A percentile compares a stretch with the other conserved stretches of the same genome.
phyloP scores from a whole-genome alignment of 2,329 filamentous ascomycete species.

The Fusarium xyrophilum region DNA sequence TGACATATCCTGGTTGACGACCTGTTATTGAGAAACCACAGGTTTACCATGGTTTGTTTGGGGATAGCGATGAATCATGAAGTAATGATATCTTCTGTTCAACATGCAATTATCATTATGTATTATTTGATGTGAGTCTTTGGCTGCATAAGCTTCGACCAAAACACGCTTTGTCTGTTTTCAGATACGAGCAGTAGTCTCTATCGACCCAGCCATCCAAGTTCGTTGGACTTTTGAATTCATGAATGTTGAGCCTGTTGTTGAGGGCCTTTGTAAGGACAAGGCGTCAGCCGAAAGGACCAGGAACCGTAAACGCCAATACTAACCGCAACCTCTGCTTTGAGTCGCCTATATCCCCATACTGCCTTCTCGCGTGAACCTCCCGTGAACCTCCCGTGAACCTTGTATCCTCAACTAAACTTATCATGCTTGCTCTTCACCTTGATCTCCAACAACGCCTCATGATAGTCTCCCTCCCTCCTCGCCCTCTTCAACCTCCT shows the following conservation, averaged over 20 bases:
- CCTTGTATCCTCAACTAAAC: conserved; percentile 51
- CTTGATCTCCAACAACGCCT: conserved; percentile 83
- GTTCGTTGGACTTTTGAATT: neutral
- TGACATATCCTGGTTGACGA: neutral
- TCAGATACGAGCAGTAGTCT: too few species aligned
- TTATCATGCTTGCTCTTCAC: conserved; percentile 95
- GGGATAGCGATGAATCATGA: neutral
- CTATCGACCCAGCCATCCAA: too few species aligned
- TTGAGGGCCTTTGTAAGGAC: neutral
- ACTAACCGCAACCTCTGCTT: conserved; percentile 1
- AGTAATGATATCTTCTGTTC: neutral
- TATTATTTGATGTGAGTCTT: neutral
- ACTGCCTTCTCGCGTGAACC: too few species aligned
- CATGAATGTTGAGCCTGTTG: neutral
- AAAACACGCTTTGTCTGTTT: neutral
- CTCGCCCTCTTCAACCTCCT: conserved; percentile 81
- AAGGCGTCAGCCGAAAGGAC: neutral
- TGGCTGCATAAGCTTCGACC: neutral
- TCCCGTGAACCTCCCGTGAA: too few species aligned
- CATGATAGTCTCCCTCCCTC: conserved; percentile 88
- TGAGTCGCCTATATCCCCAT: neutral
- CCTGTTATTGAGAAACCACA: too few species aligned
- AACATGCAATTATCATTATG: neutral
- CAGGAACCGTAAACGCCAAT: neutral
- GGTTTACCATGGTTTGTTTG: neutral